A percentile compares a stretch with the other conserved stretches of the same genome.
phyloP scores from a whole-genome alignment of 352 stramenopile genomes.

The Globisporangium nodosum region DNA sequence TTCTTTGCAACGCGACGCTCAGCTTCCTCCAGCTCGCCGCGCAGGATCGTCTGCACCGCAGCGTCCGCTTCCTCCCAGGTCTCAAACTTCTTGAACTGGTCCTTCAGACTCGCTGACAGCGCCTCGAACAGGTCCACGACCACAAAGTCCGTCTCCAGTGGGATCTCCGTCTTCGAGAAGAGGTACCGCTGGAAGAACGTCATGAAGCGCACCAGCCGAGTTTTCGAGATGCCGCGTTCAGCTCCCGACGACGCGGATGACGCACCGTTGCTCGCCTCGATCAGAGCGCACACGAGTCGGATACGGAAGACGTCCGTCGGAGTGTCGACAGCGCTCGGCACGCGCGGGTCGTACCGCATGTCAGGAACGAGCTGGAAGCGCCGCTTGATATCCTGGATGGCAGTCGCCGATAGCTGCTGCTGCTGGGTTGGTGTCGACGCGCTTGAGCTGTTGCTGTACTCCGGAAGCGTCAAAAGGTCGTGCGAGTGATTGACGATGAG shows the following conservation, averaged over 20 bases:
- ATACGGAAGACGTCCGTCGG: conserved; percentile 92
- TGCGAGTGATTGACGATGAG: conserved; percentile 95
- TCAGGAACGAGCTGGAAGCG: conserved; percentile 66
- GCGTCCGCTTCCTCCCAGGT: conserved; percentile 75
- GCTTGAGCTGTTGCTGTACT: conserved; percentile 34
- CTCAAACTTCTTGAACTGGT: conserved; percentile 64
- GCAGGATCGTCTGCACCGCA: conserved; percentile 47
- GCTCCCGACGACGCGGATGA: conserved; percentile 20
- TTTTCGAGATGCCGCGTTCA: conserved; percentile 81
- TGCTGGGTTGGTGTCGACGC: not conserved
- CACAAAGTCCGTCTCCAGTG: conserved; percentile 92
- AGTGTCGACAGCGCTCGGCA: conserved; percentile 87
- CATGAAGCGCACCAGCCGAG: conserved; percentile 87
- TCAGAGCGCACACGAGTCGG: conserved; percentile 90
- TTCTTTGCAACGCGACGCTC: conserved; percentile 64
- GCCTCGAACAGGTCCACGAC: conserved; percentile 81
- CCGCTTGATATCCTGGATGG: conserved; percentile 46
- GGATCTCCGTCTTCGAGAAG: conserved; percentile 93
- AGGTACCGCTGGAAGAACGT: conserved; percentile 95
- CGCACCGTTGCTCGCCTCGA: conserved; percentile 71
- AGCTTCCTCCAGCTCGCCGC: conserved; percentile 58
- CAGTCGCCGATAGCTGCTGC: conserved; percentile 19
- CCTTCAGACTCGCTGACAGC: conserved; percentile 43
- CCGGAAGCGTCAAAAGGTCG: conserved; percentile 73
- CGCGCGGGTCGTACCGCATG: conserved; percentile 81